A percentile compares a stretch with the other conserved stretches of the same genome.
phyloP scores from a whole-genome alignment of 2,329 filamentous ascomycete genomes.

The Hypomyces rosellus region DNA sequence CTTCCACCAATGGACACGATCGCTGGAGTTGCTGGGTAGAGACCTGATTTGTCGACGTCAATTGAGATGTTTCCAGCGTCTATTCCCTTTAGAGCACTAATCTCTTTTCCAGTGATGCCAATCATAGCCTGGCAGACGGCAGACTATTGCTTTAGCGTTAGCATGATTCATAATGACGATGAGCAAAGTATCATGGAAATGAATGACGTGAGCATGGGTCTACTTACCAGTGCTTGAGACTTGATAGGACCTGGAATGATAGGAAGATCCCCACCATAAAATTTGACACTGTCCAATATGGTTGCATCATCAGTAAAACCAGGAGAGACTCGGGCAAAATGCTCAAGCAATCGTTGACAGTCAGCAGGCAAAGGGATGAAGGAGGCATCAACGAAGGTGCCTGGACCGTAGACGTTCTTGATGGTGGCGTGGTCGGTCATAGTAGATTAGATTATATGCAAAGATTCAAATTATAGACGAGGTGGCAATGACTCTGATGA shows the following conservation, averaged over 20 bases:
- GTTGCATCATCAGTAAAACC: constrained; percentile 26
- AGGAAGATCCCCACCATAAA: constrained; percentile 24
- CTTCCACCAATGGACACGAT: constrained; percentile 5
- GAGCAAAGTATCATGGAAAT: too few species aligned
- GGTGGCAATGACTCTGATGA: too few species aligned
- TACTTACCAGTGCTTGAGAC: constrained; percentile 19
- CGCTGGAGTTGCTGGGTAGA: constrained; percentile 23
- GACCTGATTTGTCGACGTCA: constrained; percentile 38
- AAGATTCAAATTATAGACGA: too few species aligned
- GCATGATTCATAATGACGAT: too few species aligned
- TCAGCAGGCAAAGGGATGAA: constrained; percentile 25
- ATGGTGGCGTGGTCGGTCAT: too few species aligned
- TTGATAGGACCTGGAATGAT: constrained; percentile 31
- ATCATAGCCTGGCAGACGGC: constrained; percentile 29
- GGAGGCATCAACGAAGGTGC: constrained; percentile 21
- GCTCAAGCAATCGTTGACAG: constrained; percentile 24
- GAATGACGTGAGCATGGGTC: too few species aligned
- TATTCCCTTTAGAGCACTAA: too few species aligned
- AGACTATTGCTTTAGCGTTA: constrained; percentile 1
- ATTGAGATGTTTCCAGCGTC: too few species aligned
- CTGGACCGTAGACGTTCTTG: too few species aligned
- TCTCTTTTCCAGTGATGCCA: constrained; percentile 22
- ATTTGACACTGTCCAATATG: constrained; percentile 23
- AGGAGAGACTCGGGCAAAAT: constrained; percentile 24
- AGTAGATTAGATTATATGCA: too few species aligned